Evolutionary conservation across 2,329 filamentous ascomycete genomes (phyloP).

Genomic region (Samsoniella hepiali): DNA sequence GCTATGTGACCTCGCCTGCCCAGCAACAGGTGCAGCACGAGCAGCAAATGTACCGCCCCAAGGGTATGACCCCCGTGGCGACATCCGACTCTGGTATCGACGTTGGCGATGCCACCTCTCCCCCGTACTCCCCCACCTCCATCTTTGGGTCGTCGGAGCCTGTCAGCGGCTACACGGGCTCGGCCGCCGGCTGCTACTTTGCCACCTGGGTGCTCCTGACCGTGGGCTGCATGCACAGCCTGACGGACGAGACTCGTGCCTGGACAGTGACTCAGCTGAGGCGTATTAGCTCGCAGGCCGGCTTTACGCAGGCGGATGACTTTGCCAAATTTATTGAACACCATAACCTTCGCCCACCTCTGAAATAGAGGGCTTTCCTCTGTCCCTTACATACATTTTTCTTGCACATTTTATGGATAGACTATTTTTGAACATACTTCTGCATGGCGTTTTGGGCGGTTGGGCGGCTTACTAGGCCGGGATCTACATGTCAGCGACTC

Average conservation of each 20-base stretch:
- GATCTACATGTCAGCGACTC: conserved; percentile 5
- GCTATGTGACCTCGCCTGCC: conserved; percentile 16
- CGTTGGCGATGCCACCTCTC: conserved; percentile 9
- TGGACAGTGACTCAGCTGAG: conserved; percentile 17
- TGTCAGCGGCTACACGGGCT: conserved; percentile 16
- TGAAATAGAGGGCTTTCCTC: conserved; percentile 3
- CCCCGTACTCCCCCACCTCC: conserved; percentile 12
- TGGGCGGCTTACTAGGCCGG: not conserved
- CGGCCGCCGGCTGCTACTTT: conserved; percentile 15
- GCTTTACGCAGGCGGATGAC: conserved; percentile 15
- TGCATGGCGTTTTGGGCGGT: not conserved
- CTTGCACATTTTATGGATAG: not conserved
- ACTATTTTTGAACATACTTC: not conserved
- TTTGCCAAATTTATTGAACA: conserved; percentile 18
- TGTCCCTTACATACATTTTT: not conserved
- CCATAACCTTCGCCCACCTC: conserved; percentile 17
- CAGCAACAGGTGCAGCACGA: conserved; percentile 19
- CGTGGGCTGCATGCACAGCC: conserved; percentile 19
- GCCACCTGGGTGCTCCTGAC: conserved; percentile 16
- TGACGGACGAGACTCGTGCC: conserved; percentile 17
- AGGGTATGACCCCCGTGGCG: conserved; percentile 11
- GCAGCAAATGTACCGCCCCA: conserved; percentile 18
- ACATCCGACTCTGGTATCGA: conserved; percentile 16
- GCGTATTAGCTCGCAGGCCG: conserved; percentile 16
- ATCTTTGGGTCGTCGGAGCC: conserved; percentile 14